These are phyloP conservation scores for Plasmopara muralis DNA, from an alignment of 352 stramenopile species.

Conservation along the genomic window DNA sequence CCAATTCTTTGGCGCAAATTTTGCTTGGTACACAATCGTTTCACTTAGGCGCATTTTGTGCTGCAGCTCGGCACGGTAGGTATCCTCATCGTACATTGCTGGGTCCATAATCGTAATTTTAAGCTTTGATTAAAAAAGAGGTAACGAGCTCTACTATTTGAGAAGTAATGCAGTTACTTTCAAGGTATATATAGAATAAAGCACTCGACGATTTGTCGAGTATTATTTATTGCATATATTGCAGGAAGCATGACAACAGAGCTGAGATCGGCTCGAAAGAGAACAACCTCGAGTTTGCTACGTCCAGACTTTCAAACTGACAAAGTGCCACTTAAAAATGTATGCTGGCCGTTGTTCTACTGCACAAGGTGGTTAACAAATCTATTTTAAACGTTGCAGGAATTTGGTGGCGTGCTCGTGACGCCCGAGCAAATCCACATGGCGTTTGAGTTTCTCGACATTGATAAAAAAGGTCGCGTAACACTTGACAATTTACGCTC, in stretches of 20 bases:
- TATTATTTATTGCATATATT: no score
- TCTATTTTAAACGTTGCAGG: constrained; percentile 22
- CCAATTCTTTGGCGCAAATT: constrained; percentile 35
- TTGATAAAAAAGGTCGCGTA: constrained; percentile 72
- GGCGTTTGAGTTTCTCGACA: constrained; percentile 88
- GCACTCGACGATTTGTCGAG: no score
- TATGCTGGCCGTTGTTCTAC: background rate
- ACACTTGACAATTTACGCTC: constrained; percentile 77
- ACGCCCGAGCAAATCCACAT: constrained; percentile 76
- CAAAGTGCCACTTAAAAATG: constrained; percentile 17
- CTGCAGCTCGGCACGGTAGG: constrained; percentile 42
- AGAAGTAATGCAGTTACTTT: no score
- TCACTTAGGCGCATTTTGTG: constrained; percentile 47
- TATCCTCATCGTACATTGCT: constrained; percentile 47
- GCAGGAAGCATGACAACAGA: background rate
- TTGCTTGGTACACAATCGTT: constrained; percentile 44
- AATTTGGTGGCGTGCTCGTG: constrained; percentile 77
- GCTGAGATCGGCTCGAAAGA: no score
- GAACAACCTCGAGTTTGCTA: background rate
- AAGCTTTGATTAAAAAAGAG: constrained; percentile 1
- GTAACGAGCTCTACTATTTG: background rate
- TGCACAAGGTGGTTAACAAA: background rate
- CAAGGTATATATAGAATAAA: no score
- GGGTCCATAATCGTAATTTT: constrained; percentile 36
- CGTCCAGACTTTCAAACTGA: background rate